A percentile compares a stretch with the other conserved stretches of the same genome.
Evolutionary conservation across 2,329 filamentous ascomycete genomes (phyloP).

Genomic region (Clonostachys sp.): DNA sequence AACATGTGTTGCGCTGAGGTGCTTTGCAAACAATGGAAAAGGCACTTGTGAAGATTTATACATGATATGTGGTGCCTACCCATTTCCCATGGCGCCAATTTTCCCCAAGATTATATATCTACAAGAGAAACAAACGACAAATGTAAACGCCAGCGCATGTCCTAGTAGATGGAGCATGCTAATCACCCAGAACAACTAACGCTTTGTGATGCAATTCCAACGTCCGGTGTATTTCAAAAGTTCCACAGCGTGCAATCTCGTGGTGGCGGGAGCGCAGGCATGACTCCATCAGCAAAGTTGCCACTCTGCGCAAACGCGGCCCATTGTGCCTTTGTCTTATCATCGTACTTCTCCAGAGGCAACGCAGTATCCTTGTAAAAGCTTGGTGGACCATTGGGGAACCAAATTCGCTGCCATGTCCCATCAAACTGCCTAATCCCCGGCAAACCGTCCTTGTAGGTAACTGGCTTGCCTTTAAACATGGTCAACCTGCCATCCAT

Average conservation of each 20-base stretch:
- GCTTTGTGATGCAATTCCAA: too few species aligned
- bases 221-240: constrained; percentile 29
- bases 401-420: constrained; percentile 64
- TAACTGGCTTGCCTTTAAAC: constrained; percentile 62
- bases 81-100: too few species aligned
- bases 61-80: too few species aligned
- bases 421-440: constrained; percentile 47
- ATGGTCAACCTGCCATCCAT: constrained; percentile 40
- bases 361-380: constrained; percentile 62
- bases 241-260: constrained; percentile 72
- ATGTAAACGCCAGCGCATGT: too few species aligned
- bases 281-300: constrained; percentile 62
- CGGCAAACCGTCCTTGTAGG: constrained; percentile 47
- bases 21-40: too few species aligned
- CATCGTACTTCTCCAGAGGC: constrained; percentile 50
- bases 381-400: constrained; percentile 63
- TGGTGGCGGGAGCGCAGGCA: constrained; percentile 76
- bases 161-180: too few species aligned
- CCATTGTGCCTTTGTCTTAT: constrained; percentile 60
- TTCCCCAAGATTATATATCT: too few species aligned
- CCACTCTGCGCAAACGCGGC: constrained; percentile 60
- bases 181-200: too few species aligned
- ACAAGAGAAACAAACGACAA: too few species aligned
- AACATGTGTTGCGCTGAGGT: too few species aligned
- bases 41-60: too few species aligned